Conservation (phyloP, 805 yeast genomes). For the Allodekkera sacchari region DNA sequence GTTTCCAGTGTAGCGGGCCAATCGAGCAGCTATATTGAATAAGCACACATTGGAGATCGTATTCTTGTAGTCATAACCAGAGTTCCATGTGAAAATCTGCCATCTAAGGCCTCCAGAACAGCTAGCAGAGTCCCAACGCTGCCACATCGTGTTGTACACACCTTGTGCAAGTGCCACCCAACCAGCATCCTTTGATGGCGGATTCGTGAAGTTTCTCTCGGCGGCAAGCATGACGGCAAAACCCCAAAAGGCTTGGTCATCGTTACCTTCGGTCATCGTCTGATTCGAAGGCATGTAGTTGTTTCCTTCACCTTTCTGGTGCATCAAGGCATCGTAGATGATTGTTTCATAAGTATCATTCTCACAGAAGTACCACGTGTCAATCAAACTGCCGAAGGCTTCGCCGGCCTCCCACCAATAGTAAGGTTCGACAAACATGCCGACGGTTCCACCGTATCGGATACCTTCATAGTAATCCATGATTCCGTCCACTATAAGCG, state of each 20-base stretch:
- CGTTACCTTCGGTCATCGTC: constrained; percentile 81
- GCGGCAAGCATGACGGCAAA: constrained; percentile 78
- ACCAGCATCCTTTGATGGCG: constrained; percentile 32
- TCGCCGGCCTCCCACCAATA: constrained; percentile 95
- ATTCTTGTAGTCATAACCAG: constrained; percentile 83
- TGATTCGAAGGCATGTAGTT: constrained; percentile 79
- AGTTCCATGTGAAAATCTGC: constrained; percentile 87
- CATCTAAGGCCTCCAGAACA: constrained; percentile 82
- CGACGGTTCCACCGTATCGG: constrained; percentile 58
- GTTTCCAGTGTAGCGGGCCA: constrained; percentile 72
- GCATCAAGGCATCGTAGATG: constrained; percentile 51
- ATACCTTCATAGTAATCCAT: constrained; percentile 75
- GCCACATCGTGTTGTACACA: constrained; percentile 74
- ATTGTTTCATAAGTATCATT: constrained; percentile 54
- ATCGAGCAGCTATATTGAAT: constrained; percentile 73
- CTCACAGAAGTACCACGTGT: constrained; percentile 62
- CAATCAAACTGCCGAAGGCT: constrained; percentile 61
- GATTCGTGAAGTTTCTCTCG: constrained; percentile 74
- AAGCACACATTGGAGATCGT: constrained; percentile 81
- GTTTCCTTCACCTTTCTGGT: constrained; percentile 55
- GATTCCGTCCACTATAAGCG: constrained; percentile 58
- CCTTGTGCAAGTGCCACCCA: constrained; percentile 82
- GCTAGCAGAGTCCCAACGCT: constrained; percentile 60
- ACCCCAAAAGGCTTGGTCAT: constrained; percentile 94
- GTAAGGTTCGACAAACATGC: constrained; percentile 66